phyloP scores from a whole-genome alignment of 2,329 filamentous ascomycete species.

The Allantophomopsis lycopodina region DNA sequence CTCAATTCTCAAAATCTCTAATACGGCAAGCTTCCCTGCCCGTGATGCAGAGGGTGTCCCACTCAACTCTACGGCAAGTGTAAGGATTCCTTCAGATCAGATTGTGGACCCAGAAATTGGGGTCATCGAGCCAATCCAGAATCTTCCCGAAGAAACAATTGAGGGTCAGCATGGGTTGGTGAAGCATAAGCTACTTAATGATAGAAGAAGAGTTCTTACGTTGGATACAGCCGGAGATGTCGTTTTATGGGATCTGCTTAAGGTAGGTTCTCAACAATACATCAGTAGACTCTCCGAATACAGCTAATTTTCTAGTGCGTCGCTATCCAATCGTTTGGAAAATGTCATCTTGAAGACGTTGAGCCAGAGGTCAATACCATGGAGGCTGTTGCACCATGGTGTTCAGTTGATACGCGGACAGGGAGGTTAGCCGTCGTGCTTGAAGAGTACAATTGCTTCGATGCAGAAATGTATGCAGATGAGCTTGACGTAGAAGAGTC shows the following conservation, averaged over 20 bases:
- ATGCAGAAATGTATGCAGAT: conserved; percentile 94
- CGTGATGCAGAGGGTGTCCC: conserved; percentile 42
- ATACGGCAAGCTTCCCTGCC: conserved; percentile 63
- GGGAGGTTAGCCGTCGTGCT: conserved; percentile 82
- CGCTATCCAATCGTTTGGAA: conserved; percentile 84
- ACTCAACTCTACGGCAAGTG: conserved; percentile 28
- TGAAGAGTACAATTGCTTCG: conserved; percentile 92
- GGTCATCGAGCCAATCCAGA: conserved; percentile 47
- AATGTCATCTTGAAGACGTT: conserved; percentile 86
- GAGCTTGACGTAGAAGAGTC: conserved; percentile 62
- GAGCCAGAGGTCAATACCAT: conserved; percentile 73
- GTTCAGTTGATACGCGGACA: conserved; percentile 84
- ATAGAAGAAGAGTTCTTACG: conserved; percentile 77
- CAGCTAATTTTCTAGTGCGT: conserved; percentile 43
- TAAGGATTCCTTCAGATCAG: conserved; percentile 44
- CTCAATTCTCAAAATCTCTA: conserved; percentile 71
- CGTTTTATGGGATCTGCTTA: conserved; percentile 83
- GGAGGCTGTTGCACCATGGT: conserved; percentile 91
- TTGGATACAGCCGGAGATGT: conserved; percentile 93
- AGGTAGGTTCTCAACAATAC: conserved; percentile 33
- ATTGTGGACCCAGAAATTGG: conserved; percentile 32
- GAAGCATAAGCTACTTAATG: conserved; percentile 85
- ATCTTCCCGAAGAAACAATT: conserved; percentile 65
- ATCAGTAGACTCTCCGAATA: conserved; percentile 5
- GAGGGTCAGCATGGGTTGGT: conserved; percentile 92